Conservation (phyloP, 495 filamentous ascomycete species). For the Podospora australis region DNA sequence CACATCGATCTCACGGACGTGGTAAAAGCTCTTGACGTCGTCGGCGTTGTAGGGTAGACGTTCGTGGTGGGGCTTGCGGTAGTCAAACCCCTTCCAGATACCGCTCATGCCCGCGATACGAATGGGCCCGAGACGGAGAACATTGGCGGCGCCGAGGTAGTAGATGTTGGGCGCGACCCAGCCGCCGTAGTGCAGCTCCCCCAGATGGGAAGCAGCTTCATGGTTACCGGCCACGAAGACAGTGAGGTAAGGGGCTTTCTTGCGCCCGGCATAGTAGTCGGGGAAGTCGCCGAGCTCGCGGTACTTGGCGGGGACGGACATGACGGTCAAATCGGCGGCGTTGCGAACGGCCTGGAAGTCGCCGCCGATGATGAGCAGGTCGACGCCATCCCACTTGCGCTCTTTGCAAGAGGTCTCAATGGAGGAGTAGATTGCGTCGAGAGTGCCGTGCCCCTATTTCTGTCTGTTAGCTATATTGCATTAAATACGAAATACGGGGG, state of each 20-base stretch:
- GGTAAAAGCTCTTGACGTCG: slow-evolving; percentile 75
- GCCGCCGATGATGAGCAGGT: slow-evolving; percentile 81
- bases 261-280: slow-evolving; percentile 78
- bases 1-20: slow-evolving; percentile 82
- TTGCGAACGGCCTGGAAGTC: slow-evolving; percentile 90
- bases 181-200: slow-evolving; percentile 90
- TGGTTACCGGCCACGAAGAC: slow-evolving; percentile 94
- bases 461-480: slow-evolving; percentile 17
- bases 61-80: slow-evolving; percentile 72
- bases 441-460: slow-evolving; percentile 75
- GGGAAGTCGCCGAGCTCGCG: slow-evolving; percentile 82
- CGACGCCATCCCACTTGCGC: slow-evolving; percentile 69
- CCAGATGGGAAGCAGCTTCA: slow-evolving; percentile 79
- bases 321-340: slow-evolving; percentile 72
- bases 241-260: slow-evolving; percentile 76
- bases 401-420: slow-evolving; percentile 54
- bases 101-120: slow-evolving; percentile 88
- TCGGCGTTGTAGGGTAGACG: slow-evolving; percentile 71
- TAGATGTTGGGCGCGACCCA: slow-evolving; percentile 98
- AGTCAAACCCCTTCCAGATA: slow-evolving; percentile 87
- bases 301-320: slow-evolving; percentile 81
- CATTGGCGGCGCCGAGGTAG: slow-evolving; percentile 87
- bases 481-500: not conserved
- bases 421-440: slow-evolving; percentile 83
- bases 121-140: slow-evolving; percentile 72